Base-by-base conservation (phyloP, 805 yeast species). In the Ogataea haglerorum region DNA sequence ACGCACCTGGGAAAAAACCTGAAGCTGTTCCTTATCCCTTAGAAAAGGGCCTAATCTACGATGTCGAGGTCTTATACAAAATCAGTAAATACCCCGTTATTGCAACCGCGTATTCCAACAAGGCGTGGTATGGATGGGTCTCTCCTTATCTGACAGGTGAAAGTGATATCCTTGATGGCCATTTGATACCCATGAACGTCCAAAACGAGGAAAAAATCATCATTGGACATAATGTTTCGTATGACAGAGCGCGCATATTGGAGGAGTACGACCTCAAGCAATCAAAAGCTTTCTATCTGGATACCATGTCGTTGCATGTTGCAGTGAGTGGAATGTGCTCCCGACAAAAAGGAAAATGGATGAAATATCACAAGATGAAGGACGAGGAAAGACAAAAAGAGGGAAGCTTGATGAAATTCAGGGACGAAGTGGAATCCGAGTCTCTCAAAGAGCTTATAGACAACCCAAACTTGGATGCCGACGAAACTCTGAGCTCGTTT, bases 61-160 rank as follows among this genome's bases (percentile, higher is more conserved):
- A 93, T 61, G 90, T 87, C 9, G 99, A 93, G 59, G 86, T 83
- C 0, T 58, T 90, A 54, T 90, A 88, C 63, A 82, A 86, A 49
- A 62, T 78, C 1, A 77, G 93, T 0, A 75, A 73, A 3, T 90
- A 78, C 56, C 82, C 98, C 0, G 77, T 85, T 0, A 57, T 93
- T 61, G 96, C 96, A 2, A 75, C 85, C 0, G 95, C 96, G 9
- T 80, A 73, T 2, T 79, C 96, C 0, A 58, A 70, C 0, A 67
- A 72, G 8, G 95, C 96, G 0, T 89, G 97, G 95, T 93, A 90
- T 56, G 80, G 82, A 0, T 93, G 99, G 99, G 80, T 88, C 7
- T 88, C 96, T 0, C 99, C 99, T 0, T 80, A 73, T 57, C 60
- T 93, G 15, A 71, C 84, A 1, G 75, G 74, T 2, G 79, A 76